phyloP scores from a whole-genome alignment of 495 filamentous ascomycete genomes.

The Penicillium roqueforti region DNA sequence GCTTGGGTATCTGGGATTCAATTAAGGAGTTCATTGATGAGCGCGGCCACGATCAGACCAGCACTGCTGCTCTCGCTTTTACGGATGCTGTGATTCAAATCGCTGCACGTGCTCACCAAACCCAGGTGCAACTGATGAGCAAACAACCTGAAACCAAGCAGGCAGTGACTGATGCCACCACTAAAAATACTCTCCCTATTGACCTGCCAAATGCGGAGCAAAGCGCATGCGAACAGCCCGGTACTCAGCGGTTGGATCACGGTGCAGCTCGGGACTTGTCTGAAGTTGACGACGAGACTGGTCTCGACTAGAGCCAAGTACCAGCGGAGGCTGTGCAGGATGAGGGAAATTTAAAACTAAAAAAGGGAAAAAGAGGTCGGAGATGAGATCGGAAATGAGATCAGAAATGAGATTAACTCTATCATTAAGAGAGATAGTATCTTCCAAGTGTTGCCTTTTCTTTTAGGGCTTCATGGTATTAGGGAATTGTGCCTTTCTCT shows the following conservation, averaged over 20 bases:
- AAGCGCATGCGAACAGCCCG: neutral
- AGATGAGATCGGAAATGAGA: neutral
- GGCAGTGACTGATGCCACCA: neutral
- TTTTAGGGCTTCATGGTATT: neutral
- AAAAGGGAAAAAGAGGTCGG: neutral
- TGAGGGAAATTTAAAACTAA: neutral
- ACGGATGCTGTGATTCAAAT: too few relatives aligned
- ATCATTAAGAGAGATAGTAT: neutral
- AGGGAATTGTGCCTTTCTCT: neutral
- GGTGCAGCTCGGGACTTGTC: neutral
- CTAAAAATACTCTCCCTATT: neutral
- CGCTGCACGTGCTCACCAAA: neutral
- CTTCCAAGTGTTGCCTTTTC: neutral
- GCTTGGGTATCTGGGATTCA: neutral
- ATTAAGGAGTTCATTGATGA: neutral
- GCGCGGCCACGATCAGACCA: neutral
- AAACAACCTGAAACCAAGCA: neutral
- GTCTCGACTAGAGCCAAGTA: neutral
- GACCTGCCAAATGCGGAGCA: neutral
- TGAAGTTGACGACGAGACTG: neutral
- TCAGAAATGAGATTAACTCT: neutral
- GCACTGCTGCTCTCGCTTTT: neutral
- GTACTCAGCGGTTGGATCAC: neutral
- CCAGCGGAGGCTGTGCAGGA: neutral
- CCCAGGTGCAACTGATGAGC: neutral